Evolutionary conservation across 1,139 yeast genomes (phyloP), one percentile per base, ranked within the genome.

Genomic region (Saccharomyces hybrid): DNA sequence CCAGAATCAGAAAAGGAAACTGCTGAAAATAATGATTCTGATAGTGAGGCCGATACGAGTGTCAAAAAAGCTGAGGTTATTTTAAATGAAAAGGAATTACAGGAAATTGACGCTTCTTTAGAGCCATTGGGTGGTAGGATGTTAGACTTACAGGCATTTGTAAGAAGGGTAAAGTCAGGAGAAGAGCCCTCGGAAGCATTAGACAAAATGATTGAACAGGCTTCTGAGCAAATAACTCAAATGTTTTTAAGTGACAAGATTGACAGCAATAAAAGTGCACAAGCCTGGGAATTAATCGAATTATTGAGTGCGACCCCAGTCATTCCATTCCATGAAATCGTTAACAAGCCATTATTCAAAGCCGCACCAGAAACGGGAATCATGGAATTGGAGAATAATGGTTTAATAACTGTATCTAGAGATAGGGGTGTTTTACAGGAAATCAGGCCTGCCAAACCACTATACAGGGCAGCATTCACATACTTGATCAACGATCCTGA

Each of bases 111-210:
- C 41, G 69, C 73, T 2, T 80, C 86, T 42, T 73, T 91, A 51
- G 81, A 74, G 27, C 95, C 96, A 7, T 72, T 93, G 31, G 99
- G 99, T 11, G 99, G 99, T 46, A 81, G 99, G 60, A 87, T 93
- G 91, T 78, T 91, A 54, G 99, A 93, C 68, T 76, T 93, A 54
- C 97, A 93, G 70, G 85, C 95, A 19, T 89, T 89, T 71, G 86
- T 87, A 0, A 81, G 98, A 64, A 85, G 98, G 53, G 79, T 93
- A 25, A 84, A 83, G 62, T 82, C 93, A 0, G 99, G 99, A 2
- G 98, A 93, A 67, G 69, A 80, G 9, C 96, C 97, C 0, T 65
- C 72, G 23, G 85, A 79, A 52, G 98, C 99, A 0, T 73, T 90
- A 49, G 71, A 78, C 3, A 95, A 89, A 61, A 86, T 93, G 86